Evolutionary conservation across 108 stramenopile genomes (phyloP), one percentile per base, ranked within the genome.

Genomic region (Cyclostephanos tholiformis): DNA sequence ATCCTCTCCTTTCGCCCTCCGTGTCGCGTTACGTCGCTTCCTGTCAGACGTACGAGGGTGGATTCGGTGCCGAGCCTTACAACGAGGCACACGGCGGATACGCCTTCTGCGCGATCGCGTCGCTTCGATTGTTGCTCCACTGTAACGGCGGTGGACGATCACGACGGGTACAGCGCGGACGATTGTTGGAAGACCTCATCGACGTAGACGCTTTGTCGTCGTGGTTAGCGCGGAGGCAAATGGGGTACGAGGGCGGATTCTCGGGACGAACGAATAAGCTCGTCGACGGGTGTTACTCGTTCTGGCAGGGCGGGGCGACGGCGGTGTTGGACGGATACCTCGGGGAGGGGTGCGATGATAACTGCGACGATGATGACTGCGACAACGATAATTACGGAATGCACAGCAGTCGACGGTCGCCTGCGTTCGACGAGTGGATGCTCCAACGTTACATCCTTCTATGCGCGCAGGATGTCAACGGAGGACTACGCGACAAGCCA

Each of bases 81-180:
- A 79, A 88, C 49, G 99, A 99, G 84, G 97, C 98, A 5, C 99
- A 99, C 82, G 99, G 99, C 19, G 99, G 98, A 50, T 99, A 99
- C 82, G 89, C 92, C 19, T 98, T 94, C 83, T 99, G 99, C 82
- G 98, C 96, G 6, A 48, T 97, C 23, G 97, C 97, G 9, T 92
- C 96, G 6, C 77, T 96, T 16, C 63, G 65, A 5, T 79, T 94
- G 13, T 78, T 94, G 41, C 2, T 72, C 67, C 6, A 59, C 38
- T 32, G 7, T 12, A 0, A 7, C 41, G 8, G 41, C 9, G 3
- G 41, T 9, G 12, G 32, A 41, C 1, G 8, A 10, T 41, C 41
- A 7, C 32, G 32, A 32, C 32, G 32, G 4, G 12, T n/a, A n/a
- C n/a, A n/a, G n/a, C n/a, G 41, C 3, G 12, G 41, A 10, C 0